These are phyloP conservation scores for Prunus davidiana DNA, from an alignment of 306 rosid genomes.

Conservation along the genomic window DNA sequence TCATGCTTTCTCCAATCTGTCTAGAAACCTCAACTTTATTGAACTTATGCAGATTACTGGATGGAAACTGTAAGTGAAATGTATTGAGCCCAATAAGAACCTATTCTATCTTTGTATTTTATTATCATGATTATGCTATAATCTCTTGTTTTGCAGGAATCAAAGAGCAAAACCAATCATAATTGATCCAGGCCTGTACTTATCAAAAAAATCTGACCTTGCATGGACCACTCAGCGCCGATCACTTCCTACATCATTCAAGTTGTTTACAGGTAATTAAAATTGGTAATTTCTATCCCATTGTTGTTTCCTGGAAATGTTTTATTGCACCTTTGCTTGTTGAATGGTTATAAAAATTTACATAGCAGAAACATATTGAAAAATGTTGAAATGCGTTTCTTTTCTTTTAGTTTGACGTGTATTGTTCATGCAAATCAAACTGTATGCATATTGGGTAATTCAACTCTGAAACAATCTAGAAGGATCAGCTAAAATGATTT, in stretches of 20 bases:
- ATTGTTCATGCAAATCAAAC: background rate
- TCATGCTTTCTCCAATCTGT: constrained; percentile 74
- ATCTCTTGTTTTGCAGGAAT: constrained; percentile 49
- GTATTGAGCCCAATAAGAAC: background rate
- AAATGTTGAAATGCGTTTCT: background rate
- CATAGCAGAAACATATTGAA: background rate
- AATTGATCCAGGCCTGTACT: constrained; percentile 60
- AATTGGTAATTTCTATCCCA: background rate
- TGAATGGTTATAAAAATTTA: background rate
- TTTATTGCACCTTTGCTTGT: background rate
- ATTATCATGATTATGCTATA: constrained; percentile 5
- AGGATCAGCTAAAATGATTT: background rate
- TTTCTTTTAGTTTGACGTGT: background rate
- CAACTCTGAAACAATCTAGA: background rate
- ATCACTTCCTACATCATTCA: constrained; percentile 82
- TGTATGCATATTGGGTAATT: background rate
- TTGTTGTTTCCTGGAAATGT: background rate
- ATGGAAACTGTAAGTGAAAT: constrained; percentile 84
- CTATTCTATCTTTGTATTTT: background rate
- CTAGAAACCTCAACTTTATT: constrained; percentile 80
- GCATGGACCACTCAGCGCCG: constrained; percentile 81
- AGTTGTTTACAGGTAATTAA: constrained; percentile 70
- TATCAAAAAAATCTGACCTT: constrained; percentile 70
- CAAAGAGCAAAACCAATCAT: constrained; percentile 93
- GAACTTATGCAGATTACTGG: constrained; percentile 70